These are phyloP conservation scores for Epichloe gansuensis DNA, from an alignment of 2,329 filamentous ascomycete species.

Conservation along the genomic window DNA sequence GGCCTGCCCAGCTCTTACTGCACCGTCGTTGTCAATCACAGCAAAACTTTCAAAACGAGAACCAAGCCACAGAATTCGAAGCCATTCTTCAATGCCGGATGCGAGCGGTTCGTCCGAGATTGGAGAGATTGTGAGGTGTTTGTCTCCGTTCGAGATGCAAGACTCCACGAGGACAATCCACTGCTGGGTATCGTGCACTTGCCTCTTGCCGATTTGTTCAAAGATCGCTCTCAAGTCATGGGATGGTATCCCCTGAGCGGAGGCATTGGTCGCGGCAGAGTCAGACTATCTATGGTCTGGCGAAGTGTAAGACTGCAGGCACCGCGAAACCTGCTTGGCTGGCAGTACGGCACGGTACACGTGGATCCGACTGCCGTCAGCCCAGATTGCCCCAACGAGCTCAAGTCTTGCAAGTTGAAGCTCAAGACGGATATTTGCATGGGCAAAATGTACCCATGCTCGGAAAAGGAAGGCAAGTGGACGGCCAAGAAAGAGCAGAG, in stretches of 20 bases:
- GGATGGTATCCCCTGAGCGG: constrained; percentile 55
- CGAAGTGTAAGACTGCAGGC: constrained; percentile 53
- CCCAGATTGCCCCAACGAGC: constrained; percentile 32
- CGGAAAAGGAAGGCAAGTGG: constrained; percentile 37
- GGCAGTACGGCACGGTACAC: constrained; percentile 61
- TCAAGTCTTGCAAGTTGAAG: constrained; percentile 42
- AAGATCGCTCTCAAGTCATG: constrained; percentile 51
- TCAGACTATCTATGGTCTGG: constrained; percentile 61
- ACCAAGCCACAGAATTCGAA: constrained; percentile 70
- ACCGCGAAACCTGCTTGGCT: constrained; percentile 47
- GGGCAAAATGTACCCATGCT: constrained; percentile 42
- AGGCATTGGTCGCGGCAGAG: constrained; percentile 59
- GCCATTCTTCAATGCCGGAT: constrained; percentile 68
- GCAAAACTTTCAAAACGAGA: constrained; percentile 55
- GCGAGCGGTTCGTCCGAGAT: constrained; percentile 58
- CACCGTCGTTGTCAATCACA: constrained; percentile 61
- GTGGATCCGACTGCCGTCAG: constrained; percentile 38
- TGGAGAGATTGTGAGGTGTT: constrained; percentile 57
- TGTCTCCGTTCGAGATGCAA: constrained; percentile 53
- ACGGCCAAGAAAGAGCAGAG: constrained; percentile 31
- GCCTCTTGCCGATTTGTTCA: constrained; percentile 49
- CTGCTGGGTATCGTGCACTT: constrained; percentile 60
- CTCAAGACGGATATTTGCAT: constrained; percentile 44
- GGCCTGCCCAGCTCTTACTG: constrained; percentile 60
- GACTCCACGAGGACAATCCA: constrained; percentile 57